A percentile compares a stretch with the other conserved stretches of the same genome.
Conservation (phyloP, 306 rosid genomes). For the Abrus pulchellus region DNA sequence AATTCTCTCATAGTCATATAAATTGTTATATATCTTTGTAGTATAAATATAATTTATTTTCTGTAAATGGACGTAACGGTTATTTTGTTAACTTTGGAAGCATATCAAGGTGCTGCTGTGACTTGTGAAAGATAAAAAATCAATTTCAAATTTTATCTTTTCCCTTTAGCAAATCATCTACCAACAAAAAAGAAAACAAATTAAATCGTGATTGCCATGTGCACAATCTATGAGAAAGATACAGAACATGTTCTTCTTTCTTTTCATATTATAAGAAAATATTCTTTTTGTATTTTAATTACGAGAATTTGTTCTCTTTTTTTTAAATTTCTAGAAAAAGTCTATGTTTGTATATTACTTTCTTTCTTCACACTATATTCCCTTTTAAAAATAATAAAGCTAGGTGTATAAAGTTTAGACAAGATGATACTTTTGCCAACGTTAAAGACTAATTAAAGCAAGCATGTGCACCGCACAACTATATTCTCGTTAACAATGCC, state of each 20-base stretch:
- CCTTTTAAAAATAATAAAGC: neutral
- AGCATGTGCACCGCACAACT: neutral
- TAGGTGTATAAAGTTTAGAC: neutral
- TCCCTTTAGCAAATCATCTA: neutral
- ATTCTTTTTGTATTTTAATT: conserved; percentile 7
- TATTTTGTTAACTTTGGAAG: too few species aligned
- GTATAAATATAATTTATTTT: too few species aligned
- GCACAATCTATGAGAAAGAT: neutral
- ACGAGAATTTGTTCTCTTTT: neutral
- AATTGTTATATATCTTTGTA: too few species aligned
- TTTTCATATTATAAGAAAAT: neutral
- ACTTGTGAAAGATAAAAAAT: too few species aligned
- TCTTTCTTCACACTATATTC: neutral
- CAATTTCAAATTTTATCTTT: too few species aligned
- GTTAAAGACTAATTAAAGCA: neutral
- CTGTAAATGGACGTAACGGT: too few species aligned
- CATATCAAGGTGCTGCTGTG: too few species aligned
- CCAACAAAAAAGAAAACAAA: neutral
- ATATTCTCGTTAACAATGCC: neutral
- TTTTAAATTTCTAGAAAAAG: too few species aligned
- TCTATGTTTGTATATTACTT: neutral
- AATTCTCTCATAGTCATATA: too few species aligned
- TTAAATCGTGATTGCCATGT: neutral
- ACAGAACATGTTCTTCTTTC: neutral
- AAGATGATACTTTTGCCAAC: neutral